These are phyloP conservation scores for Flaveria ramosissima DNA, from an alignment of 129 eudicot genomes.

Conservation along the genomic window DNA sequence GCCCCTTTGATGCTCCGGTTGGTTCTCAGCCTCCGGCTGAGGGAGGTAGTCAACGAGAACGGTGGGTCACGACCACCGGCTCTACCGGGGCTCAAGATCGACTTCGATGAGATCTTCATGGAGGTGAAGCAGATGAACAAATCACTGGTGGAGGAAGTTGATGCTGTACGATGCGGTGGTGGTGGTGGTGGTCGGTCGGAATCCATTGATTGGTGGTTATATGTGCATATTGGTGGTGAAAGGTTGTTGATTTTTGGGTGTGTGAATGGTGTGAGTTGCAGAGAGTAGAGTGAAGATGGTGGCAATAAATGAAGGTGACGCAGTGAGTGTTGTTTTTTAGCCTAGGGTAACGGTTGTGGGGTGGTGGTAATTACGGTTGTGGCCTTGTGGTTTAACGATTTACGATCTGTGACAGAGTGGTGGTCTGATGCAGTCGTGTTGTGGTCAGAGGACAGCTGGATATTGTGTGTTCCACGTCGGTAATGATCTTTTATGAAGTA, in stretches of 20 bases:
- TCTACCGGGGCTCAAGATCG: constrained; percentile 65
- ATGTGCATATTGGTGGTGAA: constrained; percentile 17
- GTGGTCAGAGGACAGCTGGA: constrained; percentile 30
- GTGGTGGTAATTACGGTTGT: constrained; percentile 2
- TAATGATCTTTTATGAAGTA: not conserved
- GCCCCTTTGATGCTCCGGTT: constrained; percentile 76
- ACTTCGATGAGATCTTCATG: constrained; percentile 60
- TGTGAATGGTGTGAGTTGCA: constrained; percentile 15
- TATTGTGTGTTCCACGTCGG: constrained; percentile 10
- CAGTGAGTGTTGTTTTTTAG: constrained; percentile 21
- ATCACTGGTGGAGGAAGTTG: constrained; percentile 47
- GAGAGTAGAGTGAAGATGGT: constrained; percentile 15
- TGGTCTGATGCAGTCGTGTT: not conserved
- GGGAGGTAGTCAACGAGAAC: constrained; percentile 62
- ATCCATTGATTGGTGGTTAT: constrained; percentile 36
- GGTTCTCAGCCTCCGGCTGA: constrained; percentile 67
- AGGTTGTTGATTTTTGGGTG: too few relatives aligned
- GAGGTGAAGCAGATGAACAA: constrained; percentile 85
- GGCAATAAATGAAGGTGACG: constrained; percentile 37
- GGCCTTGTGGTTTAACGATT: not conserved
- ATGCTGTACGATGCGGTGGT: constrained; percentile 27
- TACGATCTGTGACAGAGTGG: not conserved
- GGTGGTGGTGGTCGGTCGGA: constrained; percentile 38
- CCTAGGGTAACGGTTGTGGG: constrained; percentile 40
- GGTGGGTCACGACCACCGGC: constrained; percentile 46